Conservation (phyloP, 768 basidiomycete species). For the Megacollybia marginata region DNA sequence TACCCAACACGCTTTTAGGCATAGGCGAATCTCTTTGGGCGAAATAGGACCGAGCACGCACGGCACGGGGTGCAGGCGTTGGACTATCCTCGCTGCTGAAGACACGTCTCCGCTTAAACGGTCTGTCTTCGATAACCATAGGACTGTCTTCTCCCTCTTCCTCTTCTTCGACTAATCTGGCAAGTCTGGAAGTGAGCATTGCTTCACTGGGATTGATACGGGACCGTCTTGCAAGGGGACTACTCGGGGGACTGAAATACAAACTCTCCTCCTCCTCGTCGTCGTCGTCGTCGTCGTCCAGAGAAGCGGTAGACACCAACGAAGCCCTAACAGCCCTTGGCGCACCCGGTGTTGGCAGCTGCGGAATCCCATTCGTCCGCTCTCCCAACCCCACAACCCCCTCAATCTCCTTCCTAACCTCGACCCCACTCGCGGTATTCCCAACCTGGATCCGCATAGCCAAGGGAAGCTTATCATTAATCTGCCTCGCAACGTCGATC, state of each 20-base stretch:
- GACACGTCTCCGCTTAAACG: slow-evolving; percentile 19
- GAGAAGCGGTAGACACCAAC: neutral
- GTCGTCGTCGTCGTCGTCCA: slow-evolving; percentile 1
- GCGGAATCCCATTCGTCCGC: slow-evolving; percentile 12
- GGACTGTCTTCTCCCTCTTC: slow-evolving; percentile 5
- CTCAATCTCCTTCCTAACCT: slow-evolving; percentile 52
- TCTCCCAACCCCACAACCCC: slow-evolving; percentile 49
- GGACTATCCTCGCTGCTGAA: neutral
- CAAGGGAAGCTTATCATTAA: slow-evolving; percentile 52
- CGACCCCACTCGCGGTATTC: slow-evolving; percentile 27
- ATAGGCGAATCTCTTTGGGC: neutral
- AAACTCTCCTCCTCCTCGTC: slow-evolving; percentile 6
- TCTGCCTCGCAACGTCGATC: slow-evolving; percentile 38
- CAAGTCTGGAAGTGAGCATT: slow-evolving; percentile 19
- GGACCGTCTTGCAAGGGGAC: slow-evolving; percentile 11
- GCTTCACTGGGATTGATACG: slow-evolving; percentile 12
- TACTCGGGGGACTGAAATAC: slow-evolving; percentile 20
- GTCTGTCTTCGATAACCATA: slow-evolving; percentile 5
- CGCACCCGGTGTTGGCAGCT: slow-evolving; percentile 32
- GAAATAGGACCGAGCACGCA: neutral
- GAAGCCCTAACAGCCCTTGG: slow-evolving; percentile 7
- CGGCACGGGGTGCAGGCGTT: neutral
- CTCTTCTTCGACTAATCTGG: slow-evolving; percentile 23
- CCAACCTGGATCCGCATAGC: slow-evolving; percentile 40
- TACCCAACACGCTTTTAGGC: neutral